These are phyloP conservation scores for Trichosanthes cucumerina DNA, from an alignment of 306 rosid species.

Conservation along the genomic window DNA sequence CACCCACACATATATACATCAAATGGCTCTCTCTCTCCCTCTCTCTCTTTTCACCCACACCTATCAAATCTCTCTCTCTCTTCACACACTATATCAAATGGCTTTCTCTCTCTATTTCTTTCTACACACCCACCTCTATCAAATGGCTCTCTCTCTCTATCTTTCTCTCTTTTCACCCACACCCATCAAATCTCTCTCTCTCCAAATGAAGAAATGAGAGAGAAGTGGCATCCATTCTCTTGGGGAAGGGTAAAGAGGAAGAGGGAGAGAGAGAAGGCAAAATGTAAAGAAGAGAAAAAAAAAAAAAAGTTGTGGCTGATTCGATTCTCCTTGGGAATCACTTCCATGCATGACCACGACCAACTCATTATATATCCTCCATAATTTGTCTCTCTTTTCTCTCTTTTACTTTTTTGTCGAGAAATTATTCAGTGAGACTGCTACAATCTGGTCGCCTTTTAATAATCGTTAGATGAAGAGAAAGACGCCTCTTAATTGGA, in stretches of 20 bases:
- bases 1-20: not conserved
- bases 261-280: conserved; percentile 32
- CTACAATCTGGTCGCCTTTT: no score
- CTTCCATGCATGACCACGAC: conserved; percentile 85
- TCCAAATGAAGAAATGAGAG: conserved; percentile 7
- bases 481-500: no score
- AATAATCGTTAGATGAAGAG: no score
- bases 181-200: conserved; percentile 14
- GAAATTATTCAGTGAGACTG: no score
- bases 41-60: not conserved
- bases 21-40: not conserved
- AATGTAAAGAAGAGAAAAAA: conserved; percentile 73
- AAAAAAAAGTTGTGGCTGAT: conserved; percentile 38
- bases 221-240: conserved; percentile 74
- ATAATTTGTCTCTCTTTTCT: not conserved
- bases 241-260: conserved; percentile 81
- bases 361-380: conserved; percentile 16
- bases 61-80: conserved; percentile 14
- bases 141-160: not conserved
- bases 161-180: no score
- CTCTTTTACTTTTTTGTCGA: not conserved
- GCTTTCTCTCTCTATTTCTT: no score
- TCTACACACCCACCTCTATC: no score
- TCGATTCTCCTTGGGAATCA: conserved; percentile 81
- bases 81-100: no score